Percentiles rank a stretch among this genome's conserved stretches.
Evolutionary conservation across 2,329 filamentous ascomycete species (phyloP).

Genomic region (Teratosphaeria pseudoeucalypti): DNA sequence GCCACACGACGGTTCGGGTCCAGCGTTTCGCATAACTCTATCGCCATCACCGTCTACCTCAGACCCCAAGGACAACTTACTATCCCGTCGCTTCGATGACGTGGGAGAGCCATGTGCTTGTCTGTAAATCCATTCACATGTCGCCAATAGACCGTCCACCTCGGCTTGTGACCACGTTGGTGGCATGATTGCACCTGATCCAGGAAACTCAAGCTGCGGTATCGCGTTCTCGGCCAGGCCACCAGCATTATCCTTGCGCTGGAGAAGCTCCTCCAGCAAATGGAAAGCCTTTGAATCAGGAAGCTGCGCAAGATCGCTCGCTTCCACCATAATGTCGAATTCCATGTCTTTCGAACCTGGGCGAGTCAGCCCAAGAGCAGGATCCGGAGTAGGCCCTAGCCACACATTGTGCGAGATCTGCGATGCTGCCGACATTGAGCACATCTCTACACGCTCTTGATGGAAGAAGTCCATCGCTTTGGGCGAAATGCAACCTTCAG

Average conservation of each 20-base stretch:
- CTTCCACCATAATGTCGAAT: slow-evolving; percentile 72
- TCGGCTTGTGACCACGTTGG: slow-evolving; percentile 76
- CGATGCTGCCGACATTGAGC: slow-evolving; percentile 77
- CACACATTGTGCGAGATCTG: slow-evolving; percentile 86
- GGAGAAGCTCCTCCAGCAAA: slow-evolving; percentile 48
- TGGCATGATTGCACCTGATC: slow-evolving; percentile 82
- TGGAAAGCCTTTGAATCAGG: slow-evolving; percentile 58
- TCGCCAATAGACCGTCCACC: slow-evolving; percentile 73
- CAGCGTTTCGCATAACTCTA: slow-evolving; percentile 39
- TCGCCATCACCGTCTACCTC: slow-evolving; percentile 44
- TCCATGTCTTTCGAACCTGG: slow-evolving; percentile 11
- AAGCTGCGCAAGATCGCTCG: slow-evolving; percentile 72
- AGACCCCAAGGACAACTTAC: slow-evolving; percentile 29
- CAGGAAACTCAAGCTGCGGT: slow-evolving; percentile 70
- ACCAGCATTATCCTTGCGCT: slow-evolving; percentile 7
- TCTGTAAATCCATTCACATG: slow-evolving; percentile 81
- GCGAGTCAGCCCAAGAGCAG: slow-evolving; percentile 23
- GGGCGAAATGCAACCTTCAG: slow-evolving; percentile 60
- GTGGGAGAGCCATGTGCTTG: slow-evolving; percentile 48
- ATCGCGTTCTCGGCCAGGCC: slow-evolving; percentile 24
- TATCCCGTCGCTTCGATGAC: slow-evolving; percentile 29
- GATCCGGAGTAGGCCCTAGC: slow-evolving; percentile 76
- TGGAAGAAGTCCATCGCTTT: slow-evolving; percentile 79
- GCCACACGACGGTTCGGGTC: slow-evolving; percentile 26
- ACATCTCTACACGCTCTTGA: slow-evolving; percentile 87